phyloP scores from a whole-genome alignment of 2,329 filamentous ascomycete genomes.

The Pseudofabraea citricarpa region DNA sequence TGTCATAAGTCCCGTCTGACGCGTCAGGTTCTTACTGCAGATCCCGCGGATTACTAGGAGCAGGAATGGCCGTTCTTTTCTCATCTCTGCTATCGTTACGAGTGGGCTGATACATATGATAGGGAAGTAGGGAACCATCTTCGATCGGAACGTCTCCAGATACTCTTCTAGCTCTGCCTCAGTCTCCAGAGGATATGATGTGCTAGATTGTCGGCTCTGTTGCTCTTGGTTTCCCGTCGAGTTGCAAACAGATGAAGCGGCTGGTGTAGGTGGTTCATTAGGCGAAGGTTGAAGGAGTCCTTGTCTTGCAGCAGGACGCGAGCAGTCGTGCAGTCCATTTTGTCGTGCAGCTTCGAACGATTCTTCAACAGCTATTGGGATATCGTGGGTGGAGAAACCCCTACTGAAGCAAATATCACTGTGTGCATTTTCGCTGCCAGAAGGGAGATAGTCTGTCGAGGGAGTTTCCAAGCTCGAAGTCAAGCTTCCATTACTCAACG shows the following conservation, averaged over 20 bases:
- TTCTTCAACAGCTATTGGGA: background rate
- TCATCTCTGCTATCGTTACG: background rate
- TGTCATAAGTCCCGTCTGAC: background rate
- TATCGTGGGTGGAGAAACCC: background rate
- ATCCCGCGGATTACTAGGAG: background rate
- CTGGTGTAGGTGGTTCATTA: background rate
- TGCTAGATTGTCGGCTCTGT: background rate
- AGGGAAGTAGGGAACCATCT: constrained; percentile 7
- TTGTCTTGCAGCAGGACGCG: no score
- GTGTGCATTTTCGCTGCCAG: background rate
- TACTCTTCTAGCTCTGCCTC: constrained; percentile 5
- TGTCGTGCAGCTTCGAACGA: background rate
- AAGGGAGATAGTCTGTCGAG: background rate
- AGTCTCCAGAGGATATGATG: background rate
- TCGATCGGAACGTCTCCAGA: constrained; percentile 5
- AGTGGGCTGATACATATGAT: constrained; percentile 2
- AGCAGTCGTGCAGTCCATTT: background rate
- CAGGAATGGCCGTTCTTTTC: background rate
- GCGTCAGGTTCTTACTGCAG: background rate
- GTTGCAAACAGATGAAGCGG: background rate
- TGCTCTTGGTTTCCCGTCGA: background rate
- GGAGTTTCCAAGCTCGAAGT: background rate
- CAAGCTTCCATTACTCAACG: background rate
- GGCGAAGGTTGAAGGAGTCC: background rate
- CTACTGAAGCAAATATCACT: no score